These are phyloP conservation scores for Boletellus emodensis DNA, from an alignment of 768 basidiomycete genomes.

Conservation along the genomic window DNA sequence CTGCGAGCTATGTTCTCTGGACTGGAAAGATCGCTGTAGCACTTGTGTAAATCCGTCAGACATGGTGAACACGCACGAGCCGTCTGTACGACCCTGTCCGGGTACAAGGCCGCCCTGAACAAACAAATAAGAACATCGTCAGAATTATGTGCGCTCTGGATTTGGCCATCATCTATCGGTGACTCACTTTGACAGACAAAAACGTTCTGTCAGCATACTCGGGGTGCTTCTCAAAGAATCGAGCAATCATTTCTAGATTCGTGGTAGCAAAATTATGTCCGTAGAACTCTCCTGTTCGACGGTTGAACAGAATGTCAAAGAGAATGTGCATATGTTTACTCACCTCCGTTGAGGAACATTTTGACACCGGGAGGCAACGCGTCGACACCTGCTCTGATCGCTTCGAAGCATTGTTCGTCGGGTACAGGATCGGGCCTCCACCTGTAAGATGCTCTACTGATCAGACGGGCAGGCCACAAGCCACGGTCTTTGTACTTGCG, in stretches of 20 bases:
- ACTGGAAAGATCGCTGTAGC: background rate
- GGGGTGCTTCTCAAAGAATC: conserved; percentile 46
- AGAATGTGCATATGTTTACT: background rate
- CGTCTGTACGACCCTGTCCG: conserved; percentile 24
- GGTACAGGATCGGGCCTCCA: background rate
- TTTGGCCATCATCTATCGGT: background rate
- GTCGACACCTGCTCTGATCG: conserved; percentile 39
- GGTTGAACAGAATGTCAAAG: background rate
- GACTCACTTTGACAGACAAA: conserved; percentile 32
- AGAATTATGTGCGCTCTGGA: background rate
- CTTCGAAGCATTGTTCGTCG: conserved; percentile 40
- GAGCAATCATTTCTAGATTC: conserved; percentile 46
- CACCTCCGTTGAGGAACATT: conserved; percentile 51
- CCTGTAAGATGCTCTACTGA: background rate
- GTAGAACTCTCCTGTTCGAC: conserved; percentile 51
- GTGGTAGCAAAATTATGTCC: conserved; percentile 37
- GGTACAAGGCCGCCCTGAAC: conserved; percentile 37
- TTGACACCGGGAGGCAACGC: conserved; percentile 41
- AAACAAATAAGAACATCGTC: background rate
- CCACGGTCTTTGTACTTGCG: conserved; percentile 26
- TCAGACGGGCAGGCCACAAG: background rate
- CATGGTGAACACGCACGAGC: conserved; percentile 25
- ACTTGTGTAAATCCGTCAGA: no score
- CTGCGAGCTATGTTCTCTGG: conserved; percentile 46
- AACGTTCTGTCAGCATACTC: conserved; percentile 34